Percentiles rank a stretch among this genome's conserved stretches.
Conservation (phyloP, 2,329 filamentous ascomycete genomes). For the Aureobasidium sp. region DNA sequence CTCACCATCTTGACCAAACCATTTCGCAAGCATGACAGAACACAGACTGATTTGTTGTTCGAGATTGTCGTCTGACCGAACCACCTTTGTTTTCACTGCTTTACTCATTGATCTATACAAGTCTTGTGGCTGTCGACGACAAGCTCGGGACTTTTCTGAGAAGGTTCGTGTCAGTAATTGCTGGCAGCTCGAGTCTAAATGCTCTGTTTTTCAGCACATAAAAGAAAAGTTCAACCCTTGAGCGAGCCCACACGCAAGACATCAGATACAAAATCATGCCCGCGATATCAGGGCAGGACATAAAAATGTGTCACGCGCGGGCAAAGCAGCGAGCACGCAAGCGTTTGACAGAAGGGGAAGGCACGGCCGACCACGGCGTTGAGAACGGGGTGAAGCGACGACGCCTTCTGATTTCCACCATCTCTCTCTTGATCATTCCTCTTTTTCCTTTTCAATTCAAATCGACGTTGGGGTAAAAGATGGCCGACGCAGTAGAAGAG, state of each 20-base stretch:
- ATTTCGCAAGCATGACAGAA: not conserved
- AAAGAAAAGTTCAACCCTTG: not conserved
- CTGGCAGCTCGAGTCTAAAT: not conserved
- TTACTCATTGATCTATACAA: not conserved
- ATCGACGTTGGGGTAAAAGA: not conserved
- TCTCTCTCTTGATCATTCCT: not conserved
- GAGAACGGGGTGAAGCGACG: slow-evolving; percentile 5
- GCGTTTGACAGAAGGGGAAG: slow-evolving; percentile 4
- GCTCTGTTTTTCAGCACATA: not conserved
- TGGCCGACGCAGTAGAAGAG: slow-evolving; percentile 34
- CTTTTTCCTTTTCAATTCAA: not conserved
- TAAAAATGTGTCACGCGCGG: not conserved
- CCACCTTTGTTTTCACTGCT: no score
- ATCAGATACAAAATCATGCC: no score
- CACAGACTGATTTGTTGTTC: not conserved
- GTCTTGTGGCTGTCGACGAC: not conserved
- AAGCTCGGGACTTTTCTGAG: no score
- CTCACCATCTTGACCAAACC: not conserved
- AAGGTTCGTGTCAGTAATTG: no score
- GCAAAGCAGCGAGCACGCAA: slow-evolving; percentile 5
- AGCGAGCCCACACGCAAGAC: not conserved
- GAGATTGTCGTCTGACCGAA: no score
- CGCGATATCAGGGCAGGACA: not conserved
- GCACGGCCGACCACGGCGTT: slow-evolving; percentile 11
- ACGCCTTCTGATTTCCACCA: not conserved